Evolutionary conservation across 2,329 filamentous ascomycete species (phyloP).

Genomic region (Hymenoscyphus salicellus): DNA sequence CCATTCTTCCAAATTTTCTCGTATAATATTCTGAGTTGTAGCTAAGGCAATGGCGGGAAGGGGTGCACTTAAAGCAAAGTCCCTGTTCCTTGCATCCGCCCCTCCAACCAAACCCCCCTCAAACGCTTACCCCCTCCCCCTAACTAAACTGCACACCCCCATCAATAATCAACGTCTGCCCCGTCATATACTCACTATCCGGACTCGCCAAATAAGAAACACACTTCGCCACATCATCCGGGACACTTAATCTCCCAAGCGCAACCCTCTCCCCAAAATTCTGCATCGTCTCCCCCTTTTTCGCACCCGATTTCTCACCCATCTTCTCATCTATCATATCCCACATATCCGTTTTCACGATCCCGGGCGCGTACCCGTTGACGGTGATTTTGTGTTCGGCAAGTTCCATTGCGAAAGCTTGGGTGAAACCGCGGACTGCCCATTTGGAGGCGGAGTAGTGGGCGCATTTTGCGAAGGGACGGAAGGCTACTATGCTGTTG

Average conservation of each 20-base stretch:
- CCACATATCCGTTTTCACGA: constrained; percentile 68
- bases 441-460: constrained; percentile 66
- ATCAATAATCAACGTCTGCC: constrained; percentile 60
- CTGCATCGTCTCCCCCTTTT: constrained; percentile 53
- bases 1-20: too few relatives aligned
- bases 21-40: too few relatives aligned
- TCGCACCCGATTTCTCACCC: constrained; percentile 48
- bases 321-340: constrained; percentile 62
- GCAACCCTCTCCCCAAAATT: constrained; percentile 54
- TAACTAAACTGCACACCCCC: constrained; percentile 46
- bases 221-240: constrained; percentile 60
- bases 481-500: constrained; percentile 54
- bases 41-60: too few relatives aligned
- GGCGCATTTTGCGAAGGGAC: constrained; percentile 54
- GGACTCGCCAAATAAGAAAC: constrained; percentile 59
- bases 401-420: constrained; percentile 65
- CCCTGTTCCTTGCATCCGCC: too few relatives aligned
- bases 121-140: too few relatives aligned
- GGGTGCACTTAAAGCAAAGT: too few relatives aligned
- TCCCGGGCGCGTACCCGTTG: constrained; percentile 64
- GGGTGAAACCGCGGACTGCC: constrained; percentile 64
- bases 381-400: constrained; percentile 63
- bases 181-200: constrained; percentile 63
- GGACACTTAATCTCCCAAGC: constrained; percentile 55
- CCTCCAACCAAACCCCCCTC: too few relatives aligned